A percentile compares a stretch with the other conserved stretches of the same genome.
Conservation (phyloP, 768 basidiomycete species). For the Podaxis sp. region DNA sequence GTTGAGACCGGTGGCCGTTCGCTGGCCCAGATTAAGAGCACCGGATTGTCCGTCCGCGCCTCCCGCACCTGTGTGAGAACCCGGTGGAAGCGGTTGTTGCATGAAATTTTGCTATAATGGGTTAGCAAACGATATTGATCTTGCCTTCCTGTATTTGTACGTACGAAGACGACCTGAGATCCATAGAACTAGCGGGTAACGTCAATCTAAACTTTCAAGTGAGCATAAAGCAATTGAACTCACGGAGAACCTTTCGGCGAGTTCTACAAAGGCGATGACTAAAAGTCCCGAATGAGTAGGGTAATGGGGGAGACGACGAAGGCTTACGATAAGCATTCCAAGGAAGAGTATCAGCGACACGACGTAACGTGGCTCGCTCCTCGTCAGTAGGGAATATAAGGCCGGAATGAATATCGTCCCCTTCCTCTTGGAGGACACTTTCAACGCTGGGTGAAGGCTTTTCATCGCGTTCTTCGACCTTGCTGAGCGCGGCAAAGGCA, state of each 20-base stretch:
- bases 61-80: conserved; percentile 65
- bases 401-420: conserved; percentile 35
- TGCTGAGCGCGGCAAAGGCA: background rate
- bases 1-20: conserved; percentile 65
- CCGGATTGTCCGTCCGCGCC: conserved; percentile 56
- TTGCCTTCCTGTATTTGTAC: conserved; percentile 7
- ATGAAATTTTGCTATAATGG: conserved; percentile 64
- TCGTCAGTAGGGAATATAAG: conserved; percentile 64
- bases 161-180: conserved; percentile 48
- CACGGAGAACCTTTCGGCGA: conserved; percentile 75
- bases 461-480: background rate
- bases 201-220: background rate
- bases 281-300: background rate
- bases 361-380: conserved; percentile 54
- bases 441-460: background rate
- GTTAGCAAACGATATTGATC: background rate
- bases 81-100: conserved; percentile 63
- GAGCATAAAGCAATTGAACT: conserved; percentile 9
- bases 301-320: conserved; percentile 2
- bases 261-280: conserved; percentile 68
- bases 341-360: conserved; percentile 57
- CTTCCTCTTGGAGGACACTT: background rate
- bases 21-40: conserved; percentile 66
- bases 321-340: conserved; percentile 54
- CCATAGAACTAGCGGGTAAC: conserved; percentile 36